Base-by-base conservation (phyloP, 345 rosid species). In the Gossypium thurberi region DNA sequence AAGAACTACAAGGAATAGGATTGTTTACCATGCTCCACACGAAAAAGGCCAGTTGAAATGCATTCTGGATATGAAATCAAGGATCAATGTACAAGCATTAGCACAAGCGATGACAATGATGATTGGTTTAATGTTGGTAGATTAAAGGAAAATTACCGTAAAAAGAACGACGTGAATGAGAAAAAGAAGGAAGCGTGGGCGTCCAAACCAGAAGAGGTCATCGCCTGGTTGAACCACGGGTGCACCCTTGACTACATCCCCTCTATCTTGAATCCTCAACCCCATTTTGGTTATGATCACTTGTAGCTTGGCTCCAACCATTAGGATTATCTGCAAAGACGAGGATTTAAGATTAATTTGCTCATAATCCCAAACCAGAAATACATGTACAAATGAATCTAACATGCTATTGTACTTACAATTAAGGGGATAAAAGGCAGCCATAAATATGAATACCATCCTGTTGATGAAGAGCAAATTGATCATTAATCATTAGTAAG, bases 141-240 rank as follows among this genome's bases (percentile, higher is more conserved):
- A 13, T 14, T 11, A 28, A 52, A 48, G 10, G 52, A 40, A 21
- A 23, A 26, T 18, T 85, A 92, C 97, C 98, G 89, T 92, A 80
- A 95, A 95, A 72, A 95, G 97, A 71, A 85, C 90, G 17, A 92
- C 58, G 77, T 92, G 97, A 79, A 95, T 87, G 76, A 95, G 91
- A 65, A 87, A 90, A 82, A 95, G 98, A 61, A 95, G 72, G 74
- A 95, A 79, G 67, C 89, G 91, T 0, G 99, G 99, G 15, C 89
- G 84, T 21, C 98, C 87, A 8, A 95, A 92, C 99, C 99, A 95
- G 90, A 95, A 95, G 68, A 95, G 97, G 10, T 92, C 91, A 72
- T 92, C 98, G 0, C 91, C 89, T 9, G 96, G 99, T 79, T 88
- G 82, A 79, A 95, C 99, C 57, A 95, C 85, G 0, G 98, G 99